Conservation (phyloP, 75 land plant species). For the Sequoia sempervirens region DNA sequence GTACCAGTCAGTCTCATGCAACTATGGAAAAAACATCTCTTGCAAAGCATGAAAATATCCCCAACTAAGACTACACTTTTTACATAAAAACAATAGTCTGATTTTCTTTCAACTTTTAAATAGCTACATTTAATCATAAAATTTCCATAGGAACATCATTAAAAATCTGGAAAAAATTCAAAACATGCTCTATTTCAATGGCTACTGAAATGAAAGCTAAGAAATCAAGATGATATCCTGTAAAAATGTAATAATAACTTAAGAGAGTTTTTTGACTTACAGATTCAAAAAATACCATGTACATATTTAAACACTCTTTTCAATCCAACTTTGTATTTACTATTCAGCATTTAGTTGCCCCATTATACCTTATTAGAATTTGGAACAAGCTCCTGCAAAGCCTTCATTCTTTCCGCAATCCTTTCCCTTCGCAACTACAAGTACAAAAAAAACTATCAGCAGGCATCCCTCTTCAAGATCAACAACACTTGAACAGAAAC, state of each 20-base stretch:
- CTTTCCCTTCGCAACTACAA: conserved; percentile 74
- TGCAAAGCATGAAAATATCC: neutral
- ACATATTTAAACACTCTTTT: neutral
- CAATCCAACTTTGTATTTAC: neutral
- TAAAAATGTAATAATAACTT: neutral
- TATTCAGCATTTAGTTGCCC: neutral
- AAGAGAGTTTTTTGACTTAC: neutral
- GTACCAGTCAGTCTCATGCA: too few relatives aligned
- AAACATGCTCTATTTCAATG: neutral
- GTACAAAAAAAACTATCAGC: neutral
- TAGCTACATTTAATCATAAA: neutral
- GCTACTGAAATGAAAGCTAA: neutral
- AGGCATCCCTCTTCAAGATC: neutral
- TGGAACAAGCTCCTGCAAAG: conserved; percentile 82
- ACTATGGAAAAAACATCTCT: neutral
- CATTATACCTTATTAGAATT: conserved; percentile 71
- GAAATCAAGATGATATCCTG: neutral
- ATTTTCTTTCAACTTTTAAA: neutral
- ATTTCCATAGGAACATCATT: neutral
- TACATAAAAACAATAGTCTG: neutral
- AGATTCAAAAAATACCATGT: neutral
- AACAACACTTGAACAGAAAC: neutral
- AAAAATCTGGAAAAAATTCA: neutral
- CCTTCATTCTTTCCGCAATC: conserved; percentile 86
- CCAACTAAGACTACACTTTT: neutral